Evolutionary conservation across 768 basidiomycete genomes (phyloP).

Genomic region (Hortiboletus campestris): DNA sequence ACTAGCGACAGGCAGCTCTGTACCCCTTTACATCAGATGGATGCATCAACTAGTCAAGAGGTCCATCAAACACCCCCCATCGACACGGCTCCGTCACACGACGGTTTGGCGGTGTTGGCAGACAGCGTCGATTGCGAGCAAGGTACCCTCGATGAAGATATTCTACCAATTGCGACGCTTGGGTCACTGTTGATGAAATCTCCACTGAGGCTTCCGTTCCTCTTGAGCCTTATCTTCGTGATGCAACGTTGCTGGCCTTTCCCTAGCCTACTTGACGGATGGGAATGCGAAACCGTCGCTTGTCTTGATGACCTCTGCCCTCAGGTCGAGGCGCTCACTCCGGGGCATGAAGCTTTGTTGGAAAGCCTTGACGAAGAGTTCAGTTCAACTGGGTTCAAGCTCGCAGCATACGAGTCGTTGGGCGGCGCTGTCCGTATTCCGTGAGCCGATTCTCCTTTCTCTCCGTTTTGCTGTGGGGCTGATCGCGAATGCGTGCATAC

Average conservation of each 20-base stretch:
- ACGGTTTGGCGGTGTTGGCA: neutral
- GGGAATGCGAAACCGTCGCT: neutral
- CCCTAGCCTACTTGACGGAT: neutral
- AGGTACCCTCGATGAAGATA: neutral
- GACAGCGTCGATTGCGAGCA: conserved; percentile 15
- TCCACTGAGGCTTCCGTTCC: neutral
- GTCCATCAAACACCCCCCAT: neutral
- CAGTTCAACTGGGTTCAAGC: conserved; percentile 24
- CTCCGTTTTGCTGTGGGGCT: neutral
- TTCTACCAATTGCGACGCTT: neutral
- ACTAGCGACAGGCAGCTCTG: conserved; percentile 5
- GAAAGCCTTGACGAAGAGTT: conserved; percentile 26
- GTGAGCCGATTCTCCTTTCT: conserved; percentile 8
- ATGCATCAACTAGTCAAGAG: neutral
- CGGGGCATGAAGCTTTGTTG: conserved; percentile 16
- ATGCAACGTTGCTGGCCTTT: conserved; percentile 4
- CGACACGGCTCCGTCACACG: neutral
- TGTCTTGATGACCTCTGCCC: conserved; percentile 24
- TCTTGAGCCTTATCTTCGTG: conserved; percentile 12
- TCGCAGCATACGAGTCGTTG: conserved; percentile 32
- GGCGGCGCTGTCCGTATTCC: conserved; percentile 37
- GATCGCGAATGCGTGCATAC: neutral
- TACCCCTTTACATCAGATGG: conserved; percentile 6
- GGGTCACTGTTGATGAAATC: too few species aligned
- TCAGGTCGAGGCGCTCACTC: conserved; percentile 21